A percentile compares a stretch with the other conserved stretches of the same genome.
phyloP scores from a whole-genome alignment of 2,329 filamentous ascomycete genomes.

The Aaosphaeria pasadenensis region DNA sequence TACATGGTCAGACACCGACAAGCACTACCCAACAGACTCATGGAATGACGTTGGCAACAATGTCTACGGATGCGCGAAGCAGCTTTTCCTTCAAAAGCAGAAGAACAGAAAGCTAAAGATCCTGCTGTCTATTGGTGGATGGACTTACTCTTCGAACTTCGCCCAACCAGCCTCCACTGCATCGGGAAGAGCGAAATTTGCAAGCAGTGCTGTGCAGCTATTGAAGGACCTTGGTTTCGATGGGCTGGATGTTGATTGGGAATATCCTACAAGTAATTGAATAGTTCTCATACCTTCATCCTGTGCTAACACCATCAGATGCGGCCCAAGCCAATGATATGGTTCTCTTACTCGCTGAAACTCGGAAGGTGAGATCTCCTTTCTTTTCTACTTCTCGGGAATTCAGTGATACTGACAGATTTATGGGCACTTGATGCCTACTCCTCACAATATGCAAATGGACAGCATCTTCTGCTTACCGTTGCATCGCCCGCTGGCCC shows the following conservation, averaged over 20 bases:
- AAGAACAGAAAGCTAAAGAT: conserved; percentile 35
- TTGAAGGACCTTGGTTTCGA: conserved; percentile 35
- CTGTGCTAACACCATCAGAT: conserved; percentile 9
- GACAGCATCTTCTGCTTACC: conserved; percentile 45
- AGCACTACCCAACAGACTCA: conserved; percentile 36
- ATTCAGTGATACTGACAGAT: neutral
- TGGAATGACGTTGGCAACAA: conserved; percentile 40
- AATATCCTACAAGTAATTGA: conserved; percentile 24
- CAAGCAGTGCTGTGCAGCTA: conserved; percentile 29
- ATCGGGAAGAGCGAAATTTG: conserved; percentile 28
- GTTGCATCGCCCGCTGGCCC: conserved; percentile 47
- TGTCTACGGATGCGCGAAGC: conserved; percentile 37
- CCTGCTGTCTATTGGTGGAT: conserved; percentile 37
- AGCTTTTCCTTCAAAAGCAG: conserved; percentile 36
- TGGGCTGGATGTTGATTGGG: conserved; percentile 38
- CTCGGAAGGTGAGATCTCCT: conserved; percentile 12
- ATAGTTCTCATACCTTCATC: neutral
- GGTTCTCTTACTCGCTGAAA: conserved; percentile 29
- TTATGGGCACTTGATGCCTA: conserved; percentile 42
- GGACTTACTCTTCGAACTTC: conserved; percentile 39
- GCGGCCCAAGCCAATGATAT: conserved; percentile 30
- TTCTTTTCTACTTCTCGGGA: neutral
- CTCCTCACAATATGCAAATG: conserved; percentile 35
- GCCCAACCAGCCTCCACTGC: conserved; percentile 28
- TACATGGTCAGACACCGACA: conserved; percentile 35